Base-by-base conservation (phyloP, 2,329 filamentous ascomycete species). In the Aspergillus brasiliensis region DNA sequence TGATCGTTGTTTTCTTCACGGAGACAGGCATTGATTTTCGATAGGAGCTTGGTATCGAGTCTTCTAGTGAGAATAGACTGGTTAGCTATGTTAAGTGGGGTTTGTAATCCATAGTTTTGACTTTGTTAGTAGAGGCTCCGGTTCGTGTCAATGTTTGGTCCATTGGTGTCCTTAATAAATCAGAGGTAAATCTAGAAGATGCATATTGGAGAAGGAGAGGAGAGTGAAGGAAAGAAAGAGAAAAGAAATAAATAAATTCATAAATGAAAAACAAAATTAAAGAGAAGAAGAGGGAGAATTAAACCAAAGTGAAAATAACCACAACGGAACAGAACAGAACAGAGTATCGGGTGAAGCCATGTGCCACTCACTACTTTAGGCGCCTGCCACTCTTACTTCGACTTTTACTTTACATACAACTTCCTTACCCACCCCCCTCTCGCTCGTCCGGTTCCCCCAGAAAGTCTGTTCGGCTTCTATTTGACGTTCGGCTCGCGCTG, bases 381-480 rank as follows among this genome's bases (percentile, higher is more conserved):
- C 51, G 37, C 37, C 51, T 54, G 37, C 51, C 51, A 54, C 51
- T 27, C 38, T n/a, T 13, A 52, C 34, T 58, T 60, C n/a, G 31
- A 28, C 34, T 40, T 10, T 52, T 38, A 53, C 51, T 53, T 55
- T 55, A 55, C 52, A 55, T 55, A 55, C 52, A 31, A 51, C 51
- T 49, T 57, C 42, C 42, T 54, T 58, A 61, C 51, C 59, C 60
- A 59, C 56, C 55, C 58, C 59, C 56, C 62, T 63, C 62, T 64
- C 38, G 61, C 61, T 63, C 52, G 56, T 56, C 55, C 28, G 23
- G 37, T 42, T 34, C 56, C 51, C 62, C 62, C 56, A 59, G 56
- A 63, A 65, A 66, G 60, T 61, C 53, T 65, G 61, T 62, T 62
- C 57, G 55, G 49, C 53, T 62, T 65, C 58, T 67, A 66, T 65